Evolutionary conservation across 2,329 filamentous ascomycete species (phyloP).

Genomic region (Pyrenophora graminea): DNA sequence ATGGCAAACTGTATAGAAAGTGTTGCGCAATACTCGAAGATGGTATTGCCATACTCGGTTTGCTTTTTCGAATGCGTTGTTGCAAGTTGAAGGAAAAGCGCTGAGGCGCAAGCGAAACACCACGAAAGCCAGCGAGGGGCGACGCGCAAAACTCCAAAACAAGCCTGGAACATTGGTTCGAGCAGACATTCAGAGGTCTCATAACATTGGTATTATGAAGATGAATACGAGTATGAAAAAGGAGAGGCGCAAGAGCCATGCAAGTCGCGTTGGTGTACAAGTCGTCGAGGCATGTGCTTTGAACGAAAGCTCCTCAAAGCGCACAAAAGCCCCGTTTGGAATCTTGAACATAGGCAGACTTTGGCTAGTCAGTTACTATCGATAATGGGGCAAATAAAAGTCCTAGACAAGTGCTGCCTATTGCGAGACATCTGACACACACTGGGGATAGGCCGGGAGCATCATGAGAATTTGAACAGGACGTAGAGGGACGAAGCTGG

Average conservation of each 20-base stretch:
- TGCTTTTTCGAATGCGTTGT: neutral
- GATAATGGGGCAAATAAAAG: too few relatives aligned
- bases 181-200: neutral
- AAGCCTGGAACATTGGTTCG: slow-evolving; percentile 10
- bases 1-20: neutral
- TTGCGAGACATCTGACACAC: neutral
- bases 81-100: slow-evolving; percentile 1
- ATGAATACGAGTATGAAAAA: neutral
- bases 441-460: slow-evolving; percentile 4
- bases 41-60: neutral
- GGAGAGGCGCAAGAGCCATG: neutral
- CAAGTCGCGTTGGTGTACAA: neutral
- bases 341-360: too few relatives aligned
- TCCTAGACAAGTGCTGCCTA: neutral
- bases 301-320: neutral
- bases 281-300: neutral
- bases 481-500: slow-evolving; percentile 20
- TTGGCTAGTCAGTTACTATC: too few relatives aligned
- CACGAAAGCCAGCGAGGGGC: slow-evolving; percentile 12
- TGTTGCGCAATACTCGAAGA: neutral
- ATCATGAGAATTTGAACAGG: slow-evolving; percentile 6
- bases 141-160: slow-evolving; percentile 20
- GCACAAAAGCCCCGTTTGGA: neutral
- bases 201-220: neutral
- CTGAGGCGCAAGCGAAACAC: slow-evolving; percentile 32